Percentiles rank a stretch among this genome's conserved stretches.
Conservation (phyloP, 2,329 filamentous ascomycete genomes). For the Fusarium falciforme region DNA sequence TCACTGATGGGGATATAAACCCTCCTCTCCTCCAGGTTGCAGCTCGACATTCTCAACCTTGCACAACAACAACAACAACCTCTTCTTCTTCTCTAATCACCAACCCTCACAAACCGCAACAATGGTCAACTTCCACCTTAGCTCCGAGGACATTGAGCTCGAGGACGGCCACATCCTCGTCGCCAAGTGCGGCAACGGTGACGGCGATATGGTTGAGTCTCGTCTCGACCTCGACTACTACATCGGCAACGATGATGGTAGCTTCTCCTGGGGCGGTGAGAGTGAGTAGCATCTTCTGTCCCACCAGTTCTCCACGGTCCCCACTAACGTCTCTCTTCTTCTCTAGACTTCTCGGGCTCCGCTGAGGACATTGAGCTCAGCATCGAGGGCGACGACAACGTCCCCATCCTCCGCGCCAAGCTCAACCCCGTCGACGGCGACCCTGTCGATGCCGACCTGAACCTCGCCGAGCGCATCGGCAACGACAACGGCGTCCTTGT, state of each 20-base stretch:
- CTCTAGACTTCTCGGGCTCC: conserved; percentile 56
- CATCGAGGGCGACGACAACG: conserved; percentile 61
- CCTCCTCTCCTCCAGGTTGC: neutral
- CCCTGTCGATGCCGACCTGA: conserved; percentile 57
- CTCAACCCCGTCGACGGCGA: conserved; percentile 59
- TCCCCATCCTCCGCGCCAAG: conserved; percentile 64
- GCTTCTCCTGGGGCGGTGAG: conserved; percentile 58
- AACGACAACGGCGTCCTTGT: conserved; percentile 60
- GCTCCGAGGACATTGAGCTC: conserved; percentile 58
- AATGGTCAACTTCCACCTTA: conserved; percentile 58
- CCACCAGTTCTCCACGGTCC: neutral
- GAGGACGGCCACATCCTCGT: conserved; percentile 63
- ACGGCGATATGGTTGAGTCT: conserved; percentile 57
- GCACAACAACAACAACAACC: neutral
- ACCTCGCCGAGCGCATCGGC: conserved; percentile 65
- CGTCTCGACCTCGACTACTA: conserved; percentile 61
- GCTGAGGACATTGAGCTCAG: conserved; percentile 59
- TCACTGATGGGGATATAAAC: conserved; percentile 14
- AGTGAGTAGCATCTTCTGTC: conserved; percentile 28
- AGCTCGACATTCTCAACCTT: neutral
- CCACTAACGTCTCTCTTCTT: neutral
- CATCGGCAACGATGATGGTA: conserved; percentile 64
- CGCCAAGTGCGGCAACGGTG: conserved; percentile 52
- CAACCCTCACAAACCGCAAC: neutral
- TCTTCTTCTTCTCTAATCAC: neutral